Percentiles rank a stretch among this genome's conserved stretches.
phyloP scores from a whole-genome alignment of 495 filamentous ascomycete genomes.

The Delitschia confertaspora region DNA sequence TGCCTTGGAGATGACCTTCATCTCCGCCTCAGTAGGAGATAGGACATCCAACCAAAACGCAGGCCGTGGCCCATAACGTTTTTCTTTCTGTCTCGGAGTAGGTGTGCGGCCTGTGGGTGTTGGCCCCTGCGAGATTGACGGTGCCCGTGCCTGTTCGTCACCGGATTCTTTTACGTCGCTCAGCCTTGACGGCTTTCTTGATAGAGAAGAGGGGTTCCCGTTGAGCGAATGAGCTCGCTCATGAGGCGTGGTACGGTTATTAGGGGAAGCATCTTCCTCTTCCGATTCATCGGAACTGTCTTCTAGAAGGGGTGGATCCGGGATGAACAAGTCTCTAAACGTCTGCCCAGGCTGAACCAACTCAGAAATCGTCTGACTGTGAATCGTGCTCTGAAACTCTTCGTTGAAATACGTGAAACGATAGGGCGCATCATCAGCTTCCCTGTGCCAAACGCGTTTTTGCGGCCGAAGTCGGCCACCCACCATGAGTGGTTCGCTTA shows the following conservation, averaged over 20 bases:
- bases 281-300: slow-evolving; percentile 34
- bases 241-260: neutral
- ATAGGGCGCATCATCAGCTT: slow-evolving; percentile 85
- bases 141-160: slow-evolving; percentile 23
- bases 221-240: neutral
- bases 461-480: slow-evolving; percentile 79
- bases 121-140: slow-evolving; percentile 7
- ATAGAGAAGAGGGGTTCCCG: neutral
- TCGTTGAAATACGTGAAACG: slow-evolving; percentile 99
- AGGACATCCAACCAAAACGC: slow-evolving; percentile 94
- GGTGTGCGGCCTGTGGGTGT: slow-evolving; percentile 6
- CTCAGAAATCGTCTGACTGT: slow-evolving; percentile 89
- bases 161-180: slow-evolving; percentile 13
- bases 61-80: slow-evolving; percentile 76
- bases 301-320: slow-evolving; percentile 55
- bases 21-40: slow-evolving; percentile 82
- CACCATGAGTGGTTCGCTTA: slow-evolving; percentile 85
- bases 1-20: slow-evolving; percentile 81
- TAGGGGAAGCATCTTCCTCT: slow-evolving; percentile 26
- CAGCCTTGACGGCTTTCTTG: slow-evolving; percentile 1
- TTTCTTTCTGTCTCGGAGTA: slow-evolving; percentile 41
- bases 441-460: slow-evolving; percentile 69
- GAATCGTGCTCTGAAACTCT: slow-evolving; percentile 86
- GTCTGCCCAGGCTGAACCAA: slow-evolving; percentile 72
- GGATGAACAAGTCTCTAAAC: slow-evolving; percentile 80